Percentiles rank a stretch among this genome's conserved stretches.
Evolutionary conservation across 179 eudicot species (phyloP).

Genomic region (Patellifolia procumbens): DNA sequence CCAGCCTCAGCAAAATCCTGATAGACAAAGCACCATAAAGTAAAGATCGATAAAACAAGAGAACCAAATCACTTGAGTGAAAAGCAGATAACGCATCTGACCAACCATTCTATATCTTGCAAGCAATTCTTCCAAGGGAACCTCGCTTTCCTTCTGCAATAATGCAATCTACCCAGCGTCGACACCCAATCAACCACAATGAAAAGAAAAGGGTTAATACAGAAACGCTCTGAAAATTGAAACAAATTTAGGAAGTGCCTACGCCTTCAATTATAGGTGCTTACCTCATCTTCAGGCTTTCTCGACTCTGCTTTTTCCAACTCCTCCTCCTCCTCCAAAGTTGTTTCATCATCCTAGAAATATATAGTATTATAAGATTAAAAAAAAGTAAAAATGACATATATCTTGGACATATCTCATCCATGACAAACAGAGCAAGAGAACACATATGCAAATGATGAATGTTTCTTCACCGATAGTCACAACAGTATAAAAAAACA

Average conservation of each 20-base stretch:
- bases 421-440: neutral
- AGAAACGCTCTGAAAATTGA: neutral
- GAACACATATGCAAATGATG: neutral
- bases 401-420: neutral
- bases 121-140: conserved; percentile 87
- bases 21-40: conserved; percentile 17
- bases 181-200: conserved; percentile 12
- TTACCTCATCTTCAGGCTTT: conserved; percentile 71
- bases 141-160: conserved; percentile 89
- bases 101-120: conserved; percentile 87
- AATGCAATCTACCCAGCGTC: conserved; percentile 67
- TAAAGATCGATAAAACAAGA: conserved; percentile 18
- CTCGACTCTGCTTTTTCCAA: conserved; percentile 64
- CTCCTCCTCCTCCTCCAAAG: conserved; percentile 87
- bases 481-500: neutral
- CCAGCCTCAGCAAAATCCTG: conserved; percentile 46
- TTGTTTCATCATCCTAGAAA: conserved; percentile 88
- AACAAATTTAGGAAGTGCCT: neutral
- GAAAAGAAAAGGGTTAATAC: conserved; percentile 1
- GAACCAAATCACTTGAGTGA: conserved; percentile 15
- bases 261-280: neutral
- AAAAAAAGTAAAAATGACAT: neutral
- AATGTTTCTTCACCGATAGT: neutral
- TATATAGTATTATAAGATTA: conserved; percentile 6
- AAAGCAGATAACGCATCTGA: conserved; percentile 15